Evolutionary conservation across 257 asterid genomes (phyloP).

Genomic region (Lycium barbarum): DNA sequence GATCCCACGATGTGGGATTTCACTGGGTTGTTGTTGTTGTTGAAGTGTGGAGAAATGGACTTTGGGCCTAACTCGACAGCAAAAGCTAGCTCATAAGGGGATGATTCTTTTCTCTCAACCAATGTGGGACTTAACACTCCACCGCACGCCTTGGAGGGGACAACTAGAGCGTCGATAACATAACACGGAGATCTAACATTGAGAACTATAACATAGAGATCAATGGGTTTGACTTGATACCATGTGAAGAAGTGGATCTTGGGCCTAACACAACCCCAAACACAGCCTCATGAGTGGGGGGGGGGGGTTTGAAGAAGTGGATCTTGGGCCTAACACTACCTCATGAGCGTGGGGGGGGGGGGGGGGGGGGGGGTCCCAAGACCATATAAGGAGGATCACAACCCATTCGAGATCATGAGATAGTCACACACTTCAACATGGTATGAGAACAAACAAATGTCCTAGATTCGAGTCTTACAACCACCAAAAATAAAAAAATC

Average conservation of each 20-base stretch:
- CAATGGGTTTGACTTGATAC: background rate
- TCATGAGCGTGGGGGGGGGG: no score
- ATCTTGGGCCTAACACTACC: no score
- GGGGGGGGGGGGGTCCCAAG: no score
- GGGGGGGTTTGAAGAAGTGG: no score
- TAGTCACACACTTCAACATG: background rate
- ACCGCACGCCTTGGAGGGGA: background rate
- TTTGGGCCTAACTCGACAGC: background rate
- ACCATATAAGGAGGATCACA: background rate
- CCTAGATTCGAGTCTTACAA: background rate
- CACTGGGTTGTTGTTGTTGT: no score
- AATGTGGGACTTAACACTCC: background rate
- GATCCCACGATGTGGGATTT: no score
- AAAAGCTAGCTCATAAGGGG: background rate
- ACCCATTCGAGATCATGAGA: background rate
- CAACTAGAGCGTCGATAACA: background rate
- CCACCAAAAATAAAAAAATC: background rate
- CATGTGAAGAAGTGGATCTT: background rate
- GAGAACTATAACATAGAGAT: background rate
- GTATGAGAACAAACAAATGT: background rate
- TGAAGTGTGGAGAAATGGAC: background rate
- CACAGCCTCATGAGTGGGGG: background rate
- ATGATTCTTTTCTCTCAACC: background rate
- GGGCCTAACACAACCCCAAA: background rate
- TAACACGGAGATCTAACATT: background rate